phyloP scores from a whole-genome alignment of 2,329 filamentous ascomycete genomes.

The Ceratocystis variospora region DNA sequence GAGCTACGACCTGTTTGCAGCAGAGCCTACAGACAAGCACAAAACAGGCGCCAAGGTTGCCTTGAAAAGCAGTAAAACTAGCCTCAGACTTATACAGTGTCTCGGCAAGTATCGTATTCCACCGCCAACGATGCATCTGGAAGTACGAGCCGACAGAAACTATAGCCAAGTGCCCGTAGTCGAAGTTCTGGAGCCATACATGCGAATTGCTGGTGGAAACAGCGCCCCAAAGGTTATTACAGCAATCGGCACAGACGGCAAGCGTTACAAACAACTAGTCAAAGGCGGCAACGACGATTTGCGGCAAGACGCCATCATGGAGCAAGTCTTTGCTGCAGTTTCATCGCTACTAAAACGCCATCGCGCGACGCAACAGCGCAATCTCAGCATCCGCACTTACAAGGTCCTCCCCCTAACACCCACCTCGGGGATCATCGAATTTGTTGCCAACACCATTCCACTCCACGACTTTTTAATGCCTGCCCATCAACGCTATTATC shows the following conservation, averaged over 20 bases:
- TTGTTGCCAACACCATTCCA: slow-evolving; percentile 84
- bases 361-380: slow-evolving; percentile 72
- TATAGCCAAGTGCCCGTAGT: slow-evolving; percentile 70
- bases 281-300: slow-evolving; percentile 95
- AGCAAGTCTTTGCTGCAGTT: slow-evolving; percentile 95
- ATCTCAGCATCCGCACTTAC: slow-evolving; percentile 86
- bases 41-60: slow-evolving; percentile 53
- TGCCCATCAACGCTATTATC: slow-evolving; percentile 75
- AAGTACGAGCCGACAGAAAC: slow-evolving; percentile 56
- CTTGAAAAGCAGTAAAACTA: slow-evolving; percentile 50
- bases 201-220: slow-evolving; percentile 77
- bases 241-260: slow-evolving; percentile 62
- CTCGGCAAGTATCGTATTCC: slow-evolving; percentile 58
- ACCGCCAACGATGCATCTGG: slow-evolving; percentile 76
- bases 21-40: slow-evolving; percentile 50
- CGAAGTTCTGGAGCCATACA: slow-evolving; percentile 54
- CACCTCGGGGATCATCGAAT: slow-evolving; percentile 85
- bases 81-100: slow-evolving; percentile 46
- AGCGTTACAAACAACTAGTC: slow-evolving; percentile 74
- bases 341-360: slow-evolving; percentile 80
- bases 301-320: slow-evolving; percentile 96
- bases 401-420: slow-evolving; percentile 85
- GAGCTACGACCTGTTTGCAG: slow-evolving; percentile 49
- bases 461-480: slow-evolving; percentile 86
- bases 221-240: slow-evolving; percentile 92